Evolutionary conservation across 2,329 filamentous ascomycete genomes (phyloP).

Genomic region (Colletotrichum siamense): DNA sequence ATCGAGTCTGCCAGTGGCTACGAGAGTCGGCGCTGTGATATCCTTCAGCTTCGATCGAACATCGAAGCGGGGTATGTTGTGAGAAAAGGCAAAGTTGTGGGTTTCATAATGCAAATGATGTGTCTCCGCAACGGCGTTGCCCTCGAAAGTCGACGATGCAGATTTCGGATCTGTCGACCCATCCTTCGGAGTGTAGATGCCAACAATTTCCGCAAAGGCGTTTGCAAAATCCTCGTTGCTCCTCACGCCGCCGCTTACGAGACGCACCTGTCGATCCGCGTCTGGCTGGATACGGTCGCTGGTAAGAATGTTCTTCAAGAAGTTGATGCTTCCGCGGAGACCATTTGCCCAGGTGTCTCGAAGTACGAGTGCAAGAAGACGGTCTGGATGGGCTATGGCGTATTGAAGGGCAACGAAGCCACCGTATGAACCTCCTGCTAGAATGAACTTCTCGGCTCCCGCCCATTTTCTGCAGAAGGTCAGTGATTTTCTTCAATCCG

Average conservation of each 20-base stretch:
- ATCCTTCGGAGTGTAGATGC: slow-evolving; percentile 21
- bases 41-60: slow-evolving; percentile 22
- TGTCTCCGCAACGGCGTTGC: not conserved
- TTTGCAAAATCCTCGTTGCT: slow-evolving; percentile 24
- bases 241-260: slow-evolving; percentile 23
- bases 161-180: not conserved
- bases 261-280: slow-evolving; percentile 21
- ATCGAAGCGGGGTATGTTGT: slow-evolving; percentile 26
- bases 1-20: slow-evolving; percentile 27
- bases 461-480: slow-evolving; percentile 22
- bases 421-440: slow-evolving; percentile 29
- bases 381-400: slow-evolving; percentile 24
- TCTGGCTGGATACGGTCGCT: slow-evolving; percentile 22
- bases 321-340: slow-evolving; percentile 9
- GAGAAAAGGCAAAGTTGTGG: slow-evolving; percentile 27
- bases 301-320: slow-evolving; percentile 17
- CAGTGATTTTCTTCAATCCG: not conserved
- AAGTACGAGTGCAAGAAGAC: slow-evolving; percentile 25
- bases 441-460: slow-evolving; percentile 23
- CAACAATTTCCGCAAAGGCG: slow-evolving; percentile 21
- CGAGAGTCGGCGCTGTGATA: slow-evolving; percentile 24
- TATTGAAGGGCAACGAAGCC: slow-evolving; percentile 27
- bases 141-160: not conserved
- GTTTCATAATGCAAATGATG: slow-evolving; percentile 24
- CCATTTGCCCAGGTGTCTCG: slow-evolving; percentile 27